These are phyloP conservation scores for Suillus plorans DNA, from an alignment of 768 basidiomycete species.

Conservation along the genomic window DNA sequence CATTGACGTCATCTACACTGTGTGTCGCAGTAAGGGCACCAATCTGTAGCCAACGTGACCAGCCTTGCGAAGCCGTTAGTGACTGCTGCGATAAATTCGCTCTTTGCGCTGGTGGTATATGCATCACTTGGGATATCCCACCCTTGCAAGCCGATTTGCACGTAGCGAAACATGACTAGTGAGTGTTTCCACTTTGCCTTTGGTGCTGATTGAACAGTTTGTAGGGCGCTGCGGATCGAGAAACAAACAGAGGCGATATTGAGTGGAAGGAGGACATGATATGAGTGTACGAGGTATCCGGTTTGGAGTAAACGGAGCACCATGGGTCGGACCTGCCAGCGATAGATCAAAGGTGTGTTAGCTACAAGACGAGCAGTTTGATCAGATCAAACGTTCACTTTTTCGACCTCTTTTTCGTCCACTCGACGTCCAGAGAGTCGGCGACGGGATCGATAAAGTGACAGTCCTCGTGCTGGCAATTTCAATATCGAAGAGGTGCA, in stretches of 20 bases:
- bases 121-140: too few relatives aligned
- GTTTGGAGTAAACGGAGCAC: too few relatives aligned
- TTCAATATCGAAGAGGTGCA: slow-evolving; percentile 5
- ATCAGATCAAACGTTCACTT: too few relatives aligned
- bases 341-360: too few relatives aligned
- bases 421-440: neutral
- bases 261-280: neutral
- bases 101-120: too few relatives aligned
- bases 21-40: neutral
- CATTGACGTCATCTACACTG: neutral
- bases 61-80: neutral
- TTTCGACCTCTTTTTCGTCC: neutral
- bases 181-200: neutral
- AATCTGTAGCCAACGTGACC: neutral
- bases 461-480: slow-evolving; percentile 7
- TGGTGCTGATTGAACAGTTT: neutral
- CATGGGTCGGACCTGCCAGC: too few relatives aligned
- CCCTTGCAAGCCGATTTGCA: neutral
- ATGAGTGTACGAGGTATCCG: too few relatives aligned
- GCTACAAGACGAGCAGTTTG: too few relatives aligned
- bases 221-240: neutral
- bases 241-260: neutral
- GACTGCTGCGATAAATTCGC: neutral
- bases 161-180: neutral
- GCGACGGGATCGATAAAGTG: neutral